A percentile compares a stretch with the other conserved stretches of the same genome.
phyloP scores from a whole-genome alignment of 805 yeast species.

The Kuraishia hungarica region DNA sequence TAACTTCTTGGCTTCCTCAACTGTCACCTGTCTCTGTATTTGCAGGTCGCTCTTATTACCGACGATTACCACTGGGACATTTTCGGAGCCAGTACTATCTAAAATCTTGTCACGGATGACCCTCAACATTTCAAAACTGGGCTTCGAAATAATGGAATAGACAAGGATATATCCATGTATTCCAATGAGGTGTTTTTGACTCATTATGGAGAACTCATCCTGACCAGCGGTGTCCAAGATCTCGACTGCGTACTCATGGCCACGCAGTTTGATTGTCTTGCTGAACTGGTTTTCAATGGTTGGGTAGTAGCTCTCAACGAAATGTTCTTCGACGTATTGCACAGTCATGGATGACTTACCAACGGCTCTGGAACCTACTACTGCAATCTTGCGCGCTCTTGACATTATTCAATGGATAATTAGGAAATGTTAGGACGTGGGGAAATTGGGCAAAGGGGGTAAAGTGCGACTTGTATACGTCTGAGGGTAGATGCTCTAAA shows the following conservation, averaged over 20 bases:
- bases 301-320: slow-evolving; percentile 84
- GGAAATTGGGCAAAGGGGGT: too few relatives aligned
- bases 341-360: slow-evolving; percentile 84
- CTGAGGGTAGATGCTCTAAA: too few relatives aligned
- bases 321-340: slow-evolving; percentile 80
- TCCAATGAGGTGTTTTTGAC: slow-evolving; percentile 70
- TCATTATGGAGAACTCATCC: slow-evolving; percentile 78
- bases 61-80: slow-evolving; percentile 37
- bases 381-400: slow-evolving; percentile 64
- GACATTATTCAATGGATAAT: neutral
- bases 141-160: slow-evolving; percentile 71
- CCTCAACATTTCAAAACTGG: slow-evolving; percentile 68
- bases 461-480: neutral
- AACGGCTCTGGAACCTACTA: slow-evolving; percentile 82
- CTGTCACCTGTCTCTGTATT: slow-evolving; percentile 47
- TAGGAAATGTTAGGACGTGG: neutral
- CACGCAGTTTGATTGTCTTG: slow-evolving; percentile 58
- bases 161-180: slow-evolving; percentile 79
- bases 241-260: slow-evolving; percentile 72
- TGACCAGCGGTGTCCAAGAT: slow-evolving; percentile 91
- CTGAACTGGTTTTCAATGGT: slow-evolving; percentile 83
- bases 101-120: slow-evolving; percentile 78
- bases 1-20: slow-evolving; percentile 39
- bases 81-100: slow-evolving; percentile 48
- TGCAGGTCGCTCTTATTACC: slow-evolving; percentile 49